Evolutionary conservation across 2,329 filamentous ascomycete species (phyloP), one percentile per base, ranked within the genome.

Genomic region (Raffaelea albimanens): DNA sequence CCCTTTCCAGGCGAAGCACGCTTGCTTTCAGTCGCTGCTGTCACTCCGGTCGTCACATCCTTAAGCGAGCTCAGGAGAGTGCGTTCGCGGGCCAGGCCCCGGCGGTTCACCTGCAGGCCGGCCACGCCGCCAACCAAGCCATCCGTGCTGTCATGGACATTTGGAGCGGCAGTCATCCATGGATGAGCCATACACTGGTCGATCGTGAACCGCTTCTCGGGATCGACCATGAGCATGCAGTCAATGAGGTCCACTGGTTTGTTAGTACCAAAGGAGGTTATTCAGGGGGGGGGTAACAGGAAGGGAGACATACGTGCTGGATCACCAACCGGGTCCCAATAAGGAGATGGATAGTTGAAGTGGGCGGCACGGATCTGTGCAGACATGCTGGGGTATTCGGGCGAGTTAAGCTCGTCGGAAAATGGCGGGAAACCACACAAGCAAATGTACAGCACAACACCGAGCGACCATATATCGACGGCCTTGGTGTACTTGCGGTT

Each of bases 401-500:
- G 67, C 1, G 81, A 82, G 66, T 83, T 87, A 0, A 97, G 79
- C 66, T 98, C 93, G 58, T 98, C 93, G 0, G 88, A 95, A 67
- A 98, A 98, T 0, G 93, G 93, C 4, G 91, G 93, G 60, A 97
- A 97, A 33, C 93, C 93, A 61, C 93, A 97, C 5, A 97, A 76
- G 61, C 89, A 96, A 57, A 97, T 97, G 67, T 97, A 98, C 21
- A 98, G 74, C 3, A 98, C 91, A 3, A 98, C 93, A n/a, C 93
- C 93, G 1, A 97, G 75, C 1, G 90, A 95, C 93, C 93, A 97
- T 39, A 97, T 75, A 62, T 98, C 93, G 10, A 98, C 93, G 3
- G 90, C 90, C 59, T 89, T 87, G 47, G 90, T 95, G 67, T 98
- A 98, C 60, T 86, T 86, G 55, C 93, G 82, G 52, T 88, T 79